These are phyloP conservation scores for Cornus kousa DNA, from an alignment of 148 eudicot genomes.

Conservation along the genomic window DNA sequence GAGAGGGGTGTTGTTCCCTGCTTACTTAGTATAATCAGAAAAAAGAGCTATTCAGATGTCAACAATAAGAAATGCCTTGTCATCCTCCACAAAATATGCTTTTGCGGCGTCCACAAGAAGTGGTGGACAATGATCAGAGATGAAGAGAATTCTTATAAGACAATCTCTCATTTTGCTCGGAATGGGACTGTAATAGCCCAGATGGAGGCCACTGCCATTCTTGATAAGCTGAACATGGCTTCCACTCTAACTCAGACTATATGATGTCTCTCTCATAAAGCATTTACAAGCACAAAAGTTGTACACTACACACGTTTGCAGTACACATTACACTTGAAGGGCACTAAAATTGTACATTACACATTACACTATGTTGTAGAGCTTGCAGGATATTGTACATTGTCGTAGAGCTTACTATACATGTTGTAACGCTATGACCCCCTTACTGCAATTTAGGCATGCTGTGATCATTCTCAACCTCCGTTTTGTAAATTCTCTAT, in stretches of 20 bases:
- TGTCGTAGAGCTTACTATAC: no score
- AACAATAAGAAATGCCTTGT: conserved; percentile 85
- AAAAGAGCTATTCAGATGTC: conserved; percentile 59
- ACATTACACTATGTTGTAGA: no score
- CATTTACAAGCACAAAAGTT: background rate
- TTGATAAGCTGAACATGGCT: conserved; percentile 65
- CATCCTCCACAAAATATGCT: conserved; percentile 58
- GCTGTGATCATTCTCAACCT: conserved; percentile 4
- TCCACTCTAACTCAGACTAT: conserved; percentile 67
- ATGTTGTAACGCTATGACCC: no score
- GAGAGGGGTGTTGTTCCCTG: conserved; percentile 60
- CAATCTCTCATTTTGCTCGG: conserved; percentile 66
- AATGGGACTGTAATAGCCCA: conserved; percentile 92
- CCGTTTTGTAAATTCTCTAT: conserved; percentile 22
- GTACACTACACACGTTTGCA: no score
- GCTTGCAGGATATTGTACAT: no score
- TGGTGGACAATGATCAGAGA: conserved; percentile 69
- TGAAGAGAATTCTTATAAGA: conserved; percentile 58
- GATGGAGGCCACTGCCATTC: conserved; percentile 83
- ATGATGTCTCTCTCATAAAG: conserved; percentile 21
- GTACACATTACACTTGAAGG: no score
- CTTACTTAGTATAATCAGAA: conserved; percentile 53
- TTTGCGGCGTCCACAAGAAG: conserved; percentile 32
- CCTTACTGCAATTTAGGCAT: background rate
- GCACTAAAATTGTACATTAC: conserved; percentile 1